Base-by-base conservation (phyloP, 2,329 filamentous ascomycete genomes). In the Colletotrichum nymphaeae region DNA sequence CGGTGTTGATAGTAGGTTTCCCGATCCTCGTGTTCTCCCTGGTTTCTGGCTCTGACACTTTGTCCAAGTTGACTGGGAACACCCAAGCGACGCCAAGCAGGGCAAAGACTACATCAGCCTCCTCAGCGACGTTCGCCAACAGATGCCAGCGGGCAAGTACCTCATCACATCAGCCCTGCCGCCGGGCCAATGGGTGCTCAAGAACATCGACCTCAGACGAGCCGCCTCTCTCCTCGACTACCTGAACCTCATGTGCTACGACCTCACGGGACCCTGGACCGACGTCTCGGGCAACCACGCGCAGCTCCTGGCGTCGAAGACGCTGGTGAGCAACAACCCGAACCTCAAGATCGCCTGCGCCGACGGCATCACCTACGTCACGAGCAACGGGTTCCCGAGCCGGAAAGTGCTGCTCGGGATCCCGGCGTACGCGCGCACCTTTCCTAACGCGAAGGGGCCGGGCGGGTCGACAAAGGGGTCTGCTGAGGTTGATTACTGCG, bases 191-290 rank as follows among this genome's bases (percentile, higher is more conserved):
- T 93, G 90, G 85, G 89, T 88, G 16, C 84, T 93, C 24, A 85
- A 84, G 74, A 84, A 92, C 78, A 90, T 93, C 78, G 86, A 92
- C 74, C 82, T 93, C 4, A 76, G 77, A 3, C 82, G 85, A 12
- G 88, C 89, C 1, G 84, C 87, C 1, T 76, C 83, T 4, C 82
- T 89, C 49, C 84, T 93, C 58, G 90, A 93, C 79, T 84, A 89
- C 77, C 82, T 93, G 74, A 93, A 93, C 77, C 84, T 93, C 57
- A 93, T 93, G 92, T 86, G 88, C 14, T 93, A 93, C 78, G 92
- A 93, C 79, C 93, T 93, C 76, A 86, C 88, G 0, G 92, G 92
- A 0, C 86, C 89, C 8, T 93, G 91, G 92, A 87, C 86, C 2
- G 80, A 84, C 26, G 86, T 88, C 35, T 88, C 87, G 11, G 92